These are phyloP conservation scores for Calvatia gigantea DNA, from an alignment of 768 basidiomycete species.

Conservation along the genomic window DNA sequence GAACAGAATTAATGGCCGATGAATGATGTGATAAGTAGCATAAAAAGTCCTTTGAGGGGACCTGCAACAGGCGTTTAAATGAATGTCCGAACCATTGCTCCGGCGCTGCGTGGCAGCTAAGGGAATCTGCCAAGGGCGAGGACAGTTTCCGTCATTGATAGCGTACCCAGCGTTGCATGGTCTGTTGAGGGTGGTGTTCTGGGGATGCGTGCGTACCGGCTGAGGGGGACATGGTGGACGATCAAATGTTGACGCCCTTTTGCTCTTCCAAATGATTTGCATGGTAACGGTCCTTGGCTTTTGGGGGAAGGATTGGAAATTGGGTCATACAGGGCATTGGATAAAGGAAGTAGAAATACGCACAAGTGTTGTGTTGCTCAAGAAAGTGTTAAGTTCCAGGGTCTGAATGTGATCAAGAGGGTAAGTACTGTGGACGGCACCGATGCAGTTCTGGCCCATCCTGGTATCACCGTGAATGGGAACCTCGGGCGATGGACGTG, in stretches of 20 bases:
- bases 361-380: conserved; percentile 88
- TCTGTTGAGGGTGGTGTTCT: conserved; percentile 85
- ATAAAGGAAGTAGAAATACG: conserved; percentile 27
- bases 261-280: conserved; percentile 88
- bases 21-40: conserved; percentile 65
- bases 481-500: conserved; percentile 89
- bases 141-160: conserved; percentile 92
- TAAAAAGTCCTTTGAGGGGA: conserved; percentile 78
- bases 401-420: conserved; percentile 97
- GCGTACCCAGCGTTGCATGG: conserved; percentile 85
- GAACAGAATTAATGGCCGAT: conserved; percentile 79
- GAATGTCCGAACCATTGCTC: conserved; percentile 85
- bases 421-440: conserved; percentile 91
- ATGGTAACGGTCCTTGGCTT: conserved; percentile 90
- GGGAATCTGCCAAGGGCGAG: conserved; percentile 79
- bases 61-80: conserved; percentile 47
- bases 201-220: conserved; percentile 82
- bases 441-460: conserved; percentile 93
- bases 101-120: conserved; percentile 76
- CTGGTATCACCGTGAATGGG: conserved; percentile 76
- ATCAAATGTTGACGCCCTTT: conserved; percentile 96
- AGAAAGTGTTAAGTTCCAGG: conserved; percentile 82
- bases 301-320: conserved; percentile 33
- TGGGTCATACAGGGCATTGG: neutral
- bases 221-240: conserved; percentile 90